These are phyloP conservation scores for Lactarius akahatsu DNA, from an alignment of 768 basidiomycete genomes.

Conservation along the genomic window DNA sequence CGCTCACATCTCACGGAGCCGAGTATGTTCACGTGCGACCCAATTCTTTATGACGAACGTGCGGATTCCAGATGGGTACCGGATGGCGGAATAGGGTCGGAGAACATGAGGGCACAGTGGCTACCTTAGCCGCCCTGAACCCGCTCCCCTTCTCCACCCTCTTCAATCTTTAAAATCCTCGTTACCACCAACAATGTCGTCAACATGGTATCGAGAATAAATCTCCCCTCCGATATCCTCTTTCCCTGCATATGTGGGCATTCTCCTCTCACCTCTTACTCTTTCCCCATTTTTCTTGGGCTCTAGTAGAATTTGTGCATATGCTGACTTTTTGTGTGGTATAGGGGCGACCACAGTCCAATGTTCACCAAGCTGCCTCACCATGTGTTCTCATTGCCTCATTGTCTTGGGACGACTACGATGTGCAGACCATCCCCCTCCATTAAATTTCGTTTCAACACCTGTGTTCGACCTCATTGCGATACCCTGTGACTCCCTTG, in stretches of 20 bases:
- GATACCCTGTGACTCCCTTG: background rate
- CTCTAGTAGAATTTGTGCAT: background rate
- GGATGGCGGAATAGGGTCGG: conserved; percentile 23
- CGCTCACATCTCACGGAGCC: background rate
- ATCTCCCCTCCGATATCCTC: background rate
- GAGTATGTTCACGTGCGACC: conserved; percentile 6
- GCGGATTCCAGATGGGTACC: conserved; percentile 14
- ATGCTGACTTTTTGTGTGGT: background rate
- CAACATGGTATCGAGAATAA: background rate
- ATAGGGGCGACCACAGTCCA: background rate
- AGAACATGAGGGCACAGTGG: conserved; percentile 20
- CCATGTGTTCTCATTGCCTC: conserved; percentile 23
- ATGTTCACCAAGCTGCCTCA: background rate
- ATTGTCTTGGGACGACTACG: conserved; percentile 9
- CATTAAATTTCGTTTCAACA: background rate
- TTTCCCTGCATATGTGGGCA: background rate
- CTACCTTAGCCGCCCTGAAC: conserved; percentile 14
- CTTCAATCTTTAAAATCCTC: background rate
- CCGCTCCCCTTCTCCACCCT: conserved; percentile 5
- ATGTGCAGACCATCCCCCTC: background rate
- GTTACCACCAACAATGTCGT: background rate
- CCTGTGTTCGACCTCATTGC: background rate
- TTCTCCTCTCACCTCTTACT: background rate
- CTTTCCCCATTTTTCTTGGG: background rate
- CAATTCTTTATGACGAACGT: conserved; percentile 1